Base-by-base conservation (phyloP, 257 asterid genomes). In the Lantana camara region DNA sequence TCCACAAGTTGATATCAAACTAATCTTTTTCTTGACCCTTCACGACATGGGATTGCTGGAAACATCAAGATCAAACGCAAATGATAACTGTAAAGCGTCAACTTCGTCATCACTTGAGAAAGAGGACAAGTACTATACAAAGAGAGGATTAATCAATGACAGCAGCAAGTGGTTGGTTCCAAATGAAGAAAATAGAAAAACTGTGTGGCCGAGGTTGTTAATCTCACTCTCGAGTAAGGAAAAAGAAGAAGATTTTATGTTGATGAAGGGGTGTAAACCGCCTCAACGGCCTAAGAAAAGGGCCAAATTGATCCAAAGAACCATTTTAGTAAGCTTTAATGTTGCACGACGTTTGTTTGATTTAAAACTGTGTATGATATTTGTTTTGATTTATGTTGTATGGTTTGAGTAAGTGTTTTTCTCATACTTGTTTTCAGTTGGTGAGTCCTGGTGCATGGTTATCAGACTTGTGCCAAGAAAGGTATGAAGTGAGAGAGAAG, bases 281-380 rank as follows among this genome's bases (percentile, higher is more conserved):
- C 82, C 88, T 34, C 85, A 82, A 19, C 76, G 88, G 65, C 85
- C 85, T 29, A 82, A 82, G 72, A 82, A 79, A 57, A 79, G 88
- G 60, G 76, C 88, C 37, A 82, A 82, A 55, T 66, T 67, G 81
- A 72, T 69, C 9, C 79, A 74, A 38, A 79, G 78, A 71, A 74
- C 76, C 2, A 71, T 79, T 9, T 69, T 73, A 56, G 88, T 82
- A 56, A 66, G 66, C 29, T 22, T 41, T 41, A 13, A 41, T 41
- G 46, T 11, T 13, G 9, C 3, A 12, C 1, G 46, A 4, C 7
- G 21, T 44, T n/a, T 15, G 49, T 44, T 44, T 15, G 21, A 44
- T n/a, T n/a, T n/a, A n/a, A n/a, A n/a, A n/a, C n/a, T n/a, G n/a
- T n/a, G n/a, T n/a, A n/a, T n/a, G n/a, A n/a, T n/a, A n/a, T n/a